These are phyloP conservation scores for Aspergillus unguis DNA, from an alignment of 2,329 filamentous ascomycete species.

Conservation along the genomic window DNA sequence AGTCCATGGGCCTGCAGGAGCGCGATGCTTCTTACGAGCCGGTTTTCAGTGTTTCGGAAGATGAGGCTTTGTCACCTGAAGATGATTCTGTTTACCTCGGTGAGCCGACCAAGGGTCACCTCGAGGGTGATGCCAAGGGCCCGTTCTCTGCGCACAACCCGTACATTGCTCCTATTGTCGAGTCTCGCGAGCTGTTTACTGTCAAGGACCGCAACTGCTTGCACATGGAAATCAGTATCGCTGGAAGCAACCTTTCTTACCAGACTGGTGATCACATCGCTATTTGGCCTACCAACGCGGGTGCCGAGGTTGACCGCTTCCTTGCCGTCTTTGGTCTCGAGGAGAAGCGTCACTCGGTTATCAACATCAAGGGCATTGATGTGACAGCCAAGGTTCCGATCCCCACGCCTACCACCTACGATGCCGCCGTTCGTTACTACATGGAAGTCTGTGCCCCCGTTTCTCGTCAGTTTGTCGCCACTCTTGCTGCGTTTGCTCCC, in stretches of 20 bases:
- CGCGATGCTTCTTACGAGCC: conserved; percentile 96
- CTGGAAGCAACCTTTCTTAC: conserved; percentile 84
- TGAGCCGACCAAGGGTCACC: conserved; percentile 93
- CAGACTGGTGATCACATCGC: conserved; percentile 97
- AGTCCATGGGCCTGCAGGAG: conserved; percentile 86
- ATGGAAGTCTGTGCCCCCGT: conserved; percentile 95
- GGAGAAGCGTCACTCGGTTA: conserved; percentile 74
- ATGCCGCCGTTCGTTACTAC: conserved; percentile 89
- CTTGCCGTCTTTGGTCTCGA: conserved; percentile 72
- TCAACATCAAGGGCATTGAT: conserved; percentile 87
- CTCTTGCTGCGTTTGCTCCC: conserved; percentile 83
- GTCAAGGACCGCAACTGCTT: conserved; percentile 91
- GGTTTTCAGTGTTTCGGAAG: conserved; percentile 77
- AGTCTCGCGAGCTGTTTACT: conserved; percentile 87
- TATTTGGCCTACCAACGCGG: conserved; percentile 94
- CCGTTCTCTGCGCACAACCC: conserved; percentile 97
- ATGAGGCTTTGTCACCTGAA: conserved; percentile 68
- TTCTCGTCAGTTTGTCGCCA: conserved; percentile 90
- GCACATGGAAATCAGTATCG: conserved; percentile 92
- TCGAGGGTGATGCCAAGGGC: conserved; percentile 77
- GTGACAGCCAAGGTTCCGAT: conserved; percentile 96
- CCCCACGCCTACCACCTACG: conserved; percentile 93
- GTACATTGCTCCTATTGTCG: conserved; percentile 87
- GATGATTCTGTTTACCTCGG: conserved; percentile 85
- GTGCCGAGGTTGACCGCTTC: conserved; percentile 87